Evolutionary conservation across 192 early-diverging fungal genomes (phyloP).

Genomic region (Phycomyces blakesleeanus): DNA sequence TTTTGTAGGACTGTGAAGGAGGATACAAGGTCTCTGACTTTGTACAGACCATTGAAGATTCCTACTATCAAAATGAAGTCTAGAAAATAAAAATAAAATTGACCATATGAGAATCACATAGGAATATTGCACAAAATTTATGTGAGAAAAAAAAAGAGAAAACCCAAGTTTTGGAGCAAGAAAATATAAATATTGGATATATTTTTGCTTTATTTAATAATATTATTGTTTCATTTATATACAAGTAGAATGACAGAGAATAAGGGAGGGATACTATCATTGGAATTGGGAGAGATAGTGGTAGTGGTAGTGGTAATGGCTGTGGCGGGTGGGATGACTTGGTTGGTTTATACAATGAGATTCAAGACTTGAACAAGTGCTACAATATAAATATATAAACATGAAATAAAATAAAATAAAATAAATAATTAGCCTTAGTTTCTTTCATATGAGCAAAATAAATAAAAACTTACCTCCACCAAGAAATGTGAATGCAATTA

Average conservation of each 20-base stretch:
- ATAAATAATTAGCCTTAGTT: neutral
- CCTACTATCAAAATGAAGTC: neutral
- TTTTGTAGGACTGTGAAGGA: conserved; percentile 30
- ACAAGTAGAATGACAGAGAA: neutral
- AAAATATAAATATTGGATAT: neutral
- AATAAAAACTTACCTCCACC: conserved; percentile 8
- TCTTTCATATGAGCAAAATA: neutral
- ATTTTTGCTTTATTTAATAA: neutral
- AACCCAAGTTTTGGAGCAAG: too few relatives aligned
- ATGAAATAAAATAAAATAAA: neutral
- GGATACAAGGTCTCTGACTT: conserved; percentile 34
- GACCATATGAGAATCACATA: neutral
- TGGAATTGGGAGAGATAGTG: too few relatives aligned
- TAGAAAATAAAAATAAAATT: neutral
- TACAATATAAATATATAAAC: neutral
- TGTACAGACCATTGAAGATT: conserved; percentile 35
- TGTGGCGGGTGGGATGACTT: too few relatives aligned
- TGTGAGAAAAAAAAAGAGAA: neutral
- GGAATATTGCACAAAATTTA: neutral
- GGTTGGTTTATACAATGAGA: neutral
- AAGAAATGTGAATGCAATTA: conserved; percentile 14
- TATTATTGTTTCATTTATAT: too few relatives aligned
- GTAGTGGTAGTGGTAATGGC: too few relatives aligned
- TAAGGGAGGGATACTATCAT: too few relatives aligned
- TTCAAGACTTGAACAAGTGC: neutral